These are phyloP conservation scores for Pythium dissotocum DNA, from an alignment of 352 stramenopile genomes.

Conservation along the genomic window DNA sequence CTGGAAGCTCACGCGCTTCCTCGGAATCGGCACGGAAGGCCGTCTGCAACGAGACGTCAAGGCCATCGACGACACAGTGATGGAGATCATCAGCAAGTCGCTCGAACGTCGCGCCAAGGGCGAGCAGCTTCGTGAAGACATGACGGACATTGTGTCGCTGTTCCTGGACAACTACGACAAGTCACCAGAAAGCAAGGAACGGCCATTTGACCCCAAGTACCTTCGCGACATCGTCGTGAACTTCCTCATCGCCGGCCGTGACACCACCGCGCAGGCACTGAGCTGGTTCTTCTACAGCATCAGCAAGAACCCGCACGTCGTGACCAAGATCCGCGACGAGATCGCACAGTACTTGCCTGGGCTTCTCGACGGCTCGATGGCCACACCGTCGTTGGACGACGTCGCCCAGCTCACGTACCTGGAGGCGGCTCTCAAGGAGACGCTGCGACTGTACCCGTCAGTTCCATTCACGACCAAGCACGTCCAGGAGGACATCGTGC, in stretches of 20 bases:
- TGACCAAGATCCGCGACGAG: constrained; percentile 41
- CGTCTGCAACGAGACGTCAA: constrained; percentile 37
- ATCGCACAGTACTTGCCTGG: constrained; percentile 26
- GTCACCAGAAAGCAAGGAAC: constrained; percentile 11
- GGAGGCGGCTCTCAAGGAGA: constrained; percentile 46
- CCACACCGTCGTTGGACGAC: constrained; percentile 21
- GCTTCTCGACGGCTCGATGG: constrained; percentile 4
- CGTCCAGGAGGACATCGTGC: constrained; percentile 31
- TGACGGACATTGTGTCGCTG: constrained; percentile 45
- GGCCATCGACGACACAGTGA: constrained; percentile 45
- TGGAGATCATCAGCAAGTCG: constrained; percentile 44
- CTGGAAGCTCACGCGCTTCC: constrained; percentile 43
- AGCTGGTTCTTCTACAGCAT: constrained; percentile 72
- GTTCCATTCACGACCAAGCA: constrained; percentile 49
- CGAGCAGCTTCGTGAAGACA: neutral
- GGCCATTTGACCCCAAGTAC: constrained; percentile 36
- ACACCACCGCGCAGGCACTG: constrained; percentile 62
- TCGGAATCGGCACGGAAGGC: constrained; percentile 37
- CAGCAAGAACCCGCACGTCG: constrained; percentile 42
- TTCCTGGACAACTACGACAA: constrained; percentile 43
- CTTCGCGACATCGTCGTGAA: constrained; percentile 70
- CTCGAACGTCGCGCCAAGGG: constrained; percentile 25
- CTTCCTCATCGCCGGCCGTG: constrained; percentile 73
- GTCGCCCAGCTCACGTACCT: constrained; percentile 27
- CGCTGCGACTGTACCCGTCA: constrained; percentile 62